Evolutionary conservation across 1,284 basidiomycete genomes (phyloP).

Genomic region (Naganishia liquefaciens): DNA sequence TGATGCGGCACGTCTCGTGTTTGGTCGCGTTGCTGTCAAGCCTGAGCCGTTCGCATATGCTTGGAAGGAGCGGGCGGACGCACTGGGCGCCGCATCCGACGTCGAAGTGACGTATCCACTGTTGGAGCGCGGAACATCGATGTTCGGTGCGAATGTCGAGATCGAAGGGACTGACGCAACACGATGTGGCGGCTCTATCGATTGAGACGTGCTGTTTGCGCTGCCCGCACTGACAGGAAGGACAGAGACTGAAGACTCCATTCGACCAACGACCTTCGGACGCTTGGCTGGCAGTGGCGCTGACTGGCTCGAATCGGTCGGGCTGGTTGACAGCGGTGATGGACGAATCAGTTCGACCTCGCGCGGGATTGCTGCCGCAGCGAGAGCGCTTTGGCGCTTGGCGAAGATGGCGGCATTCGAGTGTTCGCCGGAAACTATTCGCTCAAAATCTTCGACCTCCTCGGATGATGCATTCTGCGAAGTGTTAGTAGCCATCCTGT

Average conservation of each 20-base stretch:
- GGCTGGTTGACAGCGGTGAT: conserved; percentile 1
- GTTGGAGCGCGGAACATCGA: conserved; percentile 11
- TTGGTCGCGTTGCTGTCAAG: conserved; percentile 13
- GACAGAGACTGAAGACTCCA: conserved; percentile 22
- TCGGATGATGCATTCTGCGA: conserved; percentile 50
- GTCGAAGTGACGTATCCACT: background rate
- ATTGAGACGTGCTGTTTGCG: background rate
- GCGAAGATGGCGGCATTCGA: conserved; percentile 26
- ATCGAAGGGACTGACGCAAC: conserved; percentile 19
- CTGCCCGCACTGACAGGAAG: background rate
- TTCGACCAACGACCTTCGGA: conserved; percentile 25
- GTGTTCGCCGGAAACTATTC: conserved; percentile 65
- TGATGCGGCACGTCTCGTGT: conserved; percentile 7
- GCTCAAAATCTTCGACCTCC: conserved; percentile 67
- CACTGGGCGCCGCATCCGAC: background rate
- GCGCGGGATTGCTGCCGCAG: conserved; percentile 4
- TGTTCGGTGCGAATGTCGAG: conserved; percentile 25
- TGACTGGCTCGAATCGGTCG: conserved; percentile 2
- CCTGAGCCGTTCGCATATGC: conserved; percentile 6
- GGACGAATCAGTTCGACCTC: conserved; percentile 1
- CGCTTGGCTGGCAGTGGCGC: conserved; percentile 21
- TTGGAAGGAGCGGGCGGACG: conserved; percentile 12
- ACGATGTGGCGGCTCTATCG: conserved; percentile 7
- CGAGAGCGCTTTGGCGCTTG: conserved; percentile 23
- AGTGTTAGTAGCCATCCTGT: background rate